Base-by-base conservation (phyloP, 192 early-diverging fungal species). In the Pilobolus umbonatus region DNA sequence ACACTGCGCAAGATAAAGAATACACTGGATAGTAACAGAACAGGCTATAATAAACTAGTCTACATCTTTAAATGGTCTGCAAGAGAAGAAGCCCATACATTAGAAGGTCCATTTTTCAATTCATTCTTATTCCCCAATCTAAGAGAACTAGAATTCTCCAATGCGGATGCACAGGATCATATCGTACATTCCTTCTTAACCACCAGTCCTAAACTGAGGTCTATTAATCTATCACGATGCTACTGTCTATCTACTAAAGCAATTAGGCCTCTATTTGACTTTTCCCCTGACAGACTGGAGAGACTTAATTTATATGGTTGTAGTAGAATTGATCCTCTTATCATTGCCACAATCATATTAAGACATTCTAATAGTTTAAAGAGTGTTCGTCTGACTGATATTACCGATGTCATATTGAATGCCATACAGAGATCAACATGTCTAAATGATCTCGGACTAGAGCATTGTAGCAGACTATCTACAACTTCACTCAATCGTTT, bases 231-330 rank as follows among this genome's bases (percentile, higher is more conserved):
- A 11, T 68, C 67, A 24, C 67, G 62, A 32, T 68, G 67, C 22
- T 68, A 68, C 17, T 54, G 60, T 30, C 39, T 68, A 19, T 62
- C 67, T 9, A 62, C 67, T 4, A 55, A 68, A 21, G 67, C 67
- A 21, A 68, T 68, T 25, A 55, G 42, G 17, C 67, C 67, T 1
- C 30, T 68, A 3, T 36, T 68, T 7, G 29, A 45, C 31, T 58
- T 55, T 45, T 55, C 40, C 12, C 46, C 9, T 9, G 31, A 47
- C 28, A 53, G 48, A 22, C 30, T 68, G 11, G 49, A 68, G 38
- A 56, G 39, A 2, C 43, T 68, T 0, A 68, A 55, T 14, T 32
- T 68, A 1, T 68, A 68, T 43, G 67, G 67, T 4, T 68, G 67
- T 19, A 55, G 60, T 25, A 55, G 58, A 52, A 68, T 68, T n/a